Base-by-base conservation (phyloP, 2,329 filamentous ascomycete genomes). In the Phyllosticta citrichinensis region DNA sequence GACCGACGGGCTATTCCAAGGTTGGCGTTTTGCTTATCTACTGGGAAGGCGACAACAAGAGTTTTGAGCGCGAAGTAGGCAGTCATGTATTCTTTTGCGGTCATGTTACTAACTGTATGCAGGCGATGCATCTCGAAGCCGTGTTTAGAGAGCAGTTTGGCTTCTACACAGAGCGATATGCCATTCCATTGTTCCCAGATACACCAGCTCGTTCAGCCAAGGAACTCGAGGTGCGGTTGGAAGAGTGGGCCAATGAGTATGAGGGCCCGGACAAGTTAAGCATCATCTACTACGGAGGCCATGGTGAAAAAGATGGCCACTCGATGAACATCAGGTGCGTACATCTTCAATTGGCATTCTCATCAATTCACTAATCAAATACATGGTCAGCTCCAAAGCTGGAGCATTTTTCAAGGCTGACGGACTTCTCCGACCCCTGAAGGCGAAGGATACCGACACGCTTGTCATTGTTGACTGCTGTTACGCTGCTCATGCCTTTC, bases 271-370 rank as follows among this genome's bases (percentile, higher is more conserved):
- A 60, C 3, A 66, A 64, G 50, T 30, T 66, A 14, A 62, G 63
- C 55, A 66, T 66, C 11, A 65, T 66, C 10, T 66, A 66, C 57
- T 66, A 66, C 22, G 64, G 60, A 6, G 63, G 64, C 6, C 64
- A 66, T 57, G 64, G 58, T 17, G 54, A 60, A 11, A 57, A 52
- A 25, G 30, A 25, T 12, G 60, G 57, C 25, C 53, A 35, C 12
- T 40, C 10, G 40, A 64, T 9, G 63, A 58, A 3, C 11, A 58
- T 25, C 11, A 30, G 9, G 11, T n/a, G 22, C 22, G 22, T 22
- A 24, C n/a, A 5, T 51, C 3, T 14, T 25, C 12, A 8, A 12
- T 11, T 22, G 25, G 1, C 4, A 47, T 5, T 9, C 55, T 56
- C 12, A 47, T 12, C 10, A 30, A 5, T 19, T 24, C 17, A 8